Evolutionary conservation across 2,329 filamentous ascomycete species (phyloP).

Genomic region (Fusarium scirpi): DNA sequence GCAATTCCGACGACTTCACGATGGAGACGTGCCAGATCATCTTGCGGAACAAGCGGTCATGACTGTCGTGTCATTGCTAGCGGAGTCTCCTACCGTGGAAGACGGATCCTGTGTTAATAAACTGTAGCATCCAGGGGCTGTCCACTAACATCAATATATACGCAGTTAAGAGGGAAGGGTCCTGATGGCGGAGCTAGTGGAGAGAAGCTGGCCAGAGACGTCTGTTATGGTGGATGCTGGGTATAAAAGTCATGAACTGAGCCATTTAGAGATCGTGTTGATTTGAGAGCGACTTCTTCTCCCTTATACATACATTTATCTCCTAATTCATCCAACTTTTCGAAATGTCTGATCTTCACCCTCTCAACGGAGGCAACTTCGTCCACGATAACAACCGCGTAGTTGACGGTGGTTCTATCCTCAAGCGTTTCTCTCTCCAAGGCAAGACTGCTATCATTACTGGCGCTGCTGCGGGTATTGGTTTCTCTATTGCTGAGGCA

Average conservation of each 20-base stretch:
- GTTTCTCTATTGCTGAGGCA: slow-evolving; percentile 69
- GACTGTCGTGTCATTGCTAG: neutral
- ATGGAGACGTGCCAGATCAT: slow-evolving; percentile 38
- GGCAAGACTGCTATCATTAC: slow-evolving; percentile 76
- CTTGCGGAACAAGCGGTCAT: slow-evolving; percentile 11
- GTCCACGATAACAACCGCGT: slow-evolving; percentile 40
- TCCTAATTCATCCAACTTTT: neutral
- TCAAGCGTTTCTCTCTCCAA: slow-evolving; percentile 68
- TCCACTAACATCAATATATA: neutral
- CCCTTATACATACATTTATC: neutral
- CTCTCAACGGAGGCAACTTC: slow-evolving; percentile 45
- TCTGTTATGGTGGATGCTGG: neutral
- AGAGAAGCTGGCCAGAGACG: slow-evolving; percentile 1
- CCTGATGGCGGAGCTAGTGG: slow-evolving; percentile 18
- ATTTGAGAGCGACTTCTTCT: neutral
- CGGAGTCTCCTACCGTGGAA: slow-evolving; percentile 13
- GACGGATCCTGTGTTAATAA: neutral
- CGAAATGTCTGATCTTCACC: slow-evolving; percentile 40
- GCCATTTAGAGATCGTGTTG: neutral
- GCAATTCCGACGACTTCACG: slow-evolving; percentile 31
- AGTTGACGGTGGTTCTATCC: slow-evolving; percentile 42
- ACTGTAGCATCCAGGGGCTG: neutral
- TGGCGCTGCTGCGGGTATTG: slow-evolving; percentile 73
- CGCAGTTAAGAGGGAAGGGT: neutral
- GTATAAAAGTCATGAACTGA: slow-evolving; percentile 21